Conservation (phyloP, 257 asterid genomes). For the Cordia subcordata region DNA sequence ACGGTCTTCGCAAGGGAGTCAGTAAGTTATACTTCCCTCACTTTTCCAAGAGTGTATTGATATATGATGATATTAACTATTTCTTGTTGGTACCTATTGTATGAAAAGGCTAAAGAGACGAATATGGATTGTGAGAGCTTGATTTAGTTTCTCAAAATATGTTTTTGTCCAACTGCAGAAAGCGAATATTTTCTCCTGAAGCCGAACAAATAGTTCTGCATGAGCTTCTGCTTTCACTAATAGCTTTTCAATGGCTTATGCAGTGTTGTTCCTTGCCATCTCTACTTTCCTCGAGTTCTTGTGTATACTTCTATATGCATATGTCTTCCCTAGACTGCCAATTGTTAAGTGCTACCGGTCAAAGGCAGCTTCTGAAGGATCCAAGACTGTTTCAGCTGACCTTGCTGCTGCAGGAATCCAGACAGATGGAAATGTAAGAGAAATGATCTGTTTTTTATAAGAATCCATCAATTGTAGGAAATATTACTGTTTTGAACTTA, state of each 20-base stretch:
- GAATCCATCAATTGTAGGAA: neutral
- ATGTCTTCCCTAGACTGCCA: constrained; percentile 45
- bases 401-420: constrained; percentile 67
- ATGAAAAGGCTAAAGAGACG: no score
- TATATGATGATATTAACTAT: neutral
- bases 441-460: neutral
- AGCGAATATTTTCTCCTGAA: no score
- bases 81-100: no score
- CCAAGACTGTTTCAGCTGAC: constrained; percentile 68
- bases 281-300: constrained; percentile 46
- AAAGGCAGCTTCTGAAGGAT: constrained; percentile 67
- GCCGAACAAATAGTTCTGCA: no score
- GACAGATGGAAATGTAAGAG: constrained; percentile 8
- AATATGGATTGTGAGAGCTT: no score
- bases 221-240: neutral
- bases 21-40: constrained; percentile 30
- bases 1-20: constrained; percentile 73
- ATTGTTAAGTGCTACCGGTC: constrained; percentile 52
- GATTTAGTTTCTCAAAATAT: no score
- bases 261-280: constrained; percentile 55
- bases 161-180: no score
- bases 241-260: neutral
- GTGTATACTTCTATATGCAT: constrained; percentile 59
- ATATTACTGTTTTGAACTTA: neutral
- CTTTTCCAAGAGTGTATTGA: neutral